A percentile compares a stretch with the other conserved stretches of the same genome.
Conservation (phyloP, 106 monocot genomes). For the Cymbidium sinense region DNA sequence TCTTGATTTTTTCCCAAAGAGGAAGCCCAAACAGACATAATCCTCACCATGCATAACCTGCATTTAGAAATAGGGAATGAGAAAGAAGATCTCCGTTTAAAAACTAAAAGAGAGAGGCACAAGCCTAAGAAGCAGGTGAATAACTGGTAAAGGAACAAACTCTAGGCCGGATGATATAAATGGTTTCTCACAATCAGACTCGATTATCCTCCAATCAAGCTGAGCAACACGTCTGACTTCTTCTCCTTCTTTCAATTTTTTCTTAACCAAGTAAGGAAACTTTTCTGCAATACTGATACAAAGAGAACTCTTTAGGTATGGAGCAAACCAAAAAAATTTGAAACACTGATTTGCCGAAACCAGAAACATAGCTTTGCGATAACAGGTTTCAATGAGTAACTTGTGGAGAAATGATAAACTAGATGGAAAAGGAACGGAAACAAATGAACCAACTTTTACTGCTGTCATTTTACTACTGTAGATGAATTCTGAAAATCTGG, state of each 20-base stretch:
- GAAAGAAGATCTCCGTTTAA: conserved; percentile 5
- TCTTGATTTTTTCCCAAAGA: conserved; percentile 76
- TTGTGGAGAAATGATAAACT: neutral
- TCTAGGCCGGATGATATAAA: conserved; percentile 74
- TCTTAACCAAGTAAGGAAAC: conserved; percentile 72
- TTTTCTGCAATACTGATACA: conserved; percentile 55
- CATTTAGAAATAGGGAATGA: conserved; percentile 3
- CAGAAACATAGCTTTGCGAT: neutral
- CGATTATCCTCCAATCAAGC: conserved; percentile 89
- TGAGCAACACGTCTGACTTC: conserved; percentile 78
- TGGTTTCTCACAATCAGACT: conserved; percentile 47
- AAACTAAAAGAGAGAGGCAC: neutral
- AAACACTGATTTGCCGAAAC: neutral
- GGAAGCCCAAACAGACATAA: conserved; percentile 77
- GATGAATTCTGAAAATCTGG: neutral
- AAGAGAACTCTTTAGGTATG: neutral
- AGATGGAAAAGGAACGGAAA: neutral
- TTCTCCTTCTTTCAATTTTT: conserved; percentile 70
- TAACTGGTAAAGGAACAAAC: conserved; percentile 93
- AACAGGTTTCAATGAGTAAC: neutral
- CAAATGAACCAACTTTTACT: neutral
- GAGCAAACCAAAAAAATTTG: neutral
- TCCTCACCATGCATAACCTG: conserved; percentile 99
- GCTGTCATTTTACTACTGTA: neutral
- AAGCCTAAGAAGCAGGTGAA: conserved; percentile 13